Evolutionary conservation across 208 protist species (phyloP), one percentile per base, ranked within the genome.

Genomic region (Zelonia costaricensis): DNA sequence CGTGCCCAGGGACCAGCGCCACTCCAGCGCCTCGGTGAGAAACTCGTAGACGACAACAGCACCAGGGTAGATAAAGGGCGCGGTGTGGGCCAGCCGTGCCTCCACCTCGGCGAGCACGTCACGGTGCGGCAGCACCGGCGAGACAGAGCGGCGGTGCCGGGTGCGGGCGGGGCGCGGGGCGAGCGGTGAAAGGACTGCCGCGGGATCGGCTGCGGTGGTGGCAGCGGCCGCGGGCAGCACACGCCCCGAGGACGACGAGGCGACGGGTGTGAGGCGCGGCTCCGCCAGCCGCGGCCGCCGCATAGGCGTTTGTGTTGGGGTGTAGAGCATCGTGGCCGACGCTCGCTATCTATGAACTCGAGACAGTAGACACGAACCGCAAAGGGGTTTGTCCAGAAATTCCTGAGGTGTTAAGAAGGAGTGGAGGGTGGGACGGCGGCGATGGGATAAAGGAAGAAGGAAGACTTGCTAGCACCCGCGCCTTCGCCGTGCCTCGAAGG

Each of bases 21-120:
- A 79, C 18, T 71, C 59, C 22, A 33, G 55, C 13, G 55, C 52
- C 1, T 49, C 43, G 43, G 78, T 70, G 20, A 80, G 52, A 42
- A 83, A 82, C 59, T 88, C 82, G 44, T 88, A 88, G 3, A 66
- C 74, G 4, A 88, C 82, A 27, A 88, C 44, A 23, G 63, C 70
- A 10, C 75, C 75, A 16, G 36, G 39, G 5, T 39, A 23, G 10
- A 87, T 47, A 16, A 33, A 33, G 18, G 67, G 62, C 4, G 68
- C 53, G 30, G 61, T 64, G 10, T 33, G 52, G 22, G 38, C 20
- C 5, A 86, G 62, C 1, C 54, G 47, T 16, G 42, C 28, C 12
- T 42, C 40, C 30, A 76, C 54, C 4, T 55, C 55, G 13, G 53
- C 47, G 8, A 57, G 15, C 2, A 70, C 38, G 8, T 76, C 62